Evolutionary conservation across 768 basidiomycete species (phyloP).

Genomic region (Nidularia pulvinata): DNA sequence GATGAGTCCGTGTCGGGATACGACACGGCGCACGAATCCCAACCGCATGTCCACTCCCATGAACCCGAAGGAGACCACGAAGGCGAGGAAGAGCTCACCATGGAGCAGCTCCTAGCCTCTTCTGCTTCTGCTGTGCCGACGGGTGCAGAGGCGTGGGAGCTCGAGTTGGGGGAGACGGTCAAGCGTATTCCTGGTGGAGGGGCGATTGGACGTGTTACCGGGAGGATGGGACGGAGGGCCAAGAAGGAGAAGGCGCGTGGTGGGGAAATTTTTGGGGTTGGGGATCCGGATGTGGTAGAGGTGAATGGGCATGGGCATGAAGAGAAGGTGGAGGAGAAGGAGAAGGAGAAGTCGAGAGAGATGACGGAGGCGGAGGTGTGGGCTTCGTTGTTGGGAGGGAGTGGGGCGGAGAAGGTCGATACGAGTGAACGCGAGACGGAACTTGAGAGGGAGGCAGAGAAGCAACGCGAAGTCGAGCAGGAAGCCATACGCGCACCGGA

Average conservation of each 20-base stretch:
- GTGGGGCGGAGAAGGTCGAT: no score
- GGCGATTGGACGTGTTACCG: background rate
- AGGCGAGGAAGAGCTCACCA: conserved; percentile 11
- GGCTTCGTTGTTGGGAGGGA: no score
- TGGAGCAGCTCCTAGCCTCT: conserved; percentile 14
- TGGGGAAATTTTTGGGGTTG: background rate
- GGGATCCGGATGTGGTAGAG: background rate
- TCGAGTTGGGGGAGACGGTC: conserved; percentile 24
- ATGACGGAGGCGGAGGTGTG: no score
- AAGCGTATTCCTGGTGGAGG: conserved; percentile 9
- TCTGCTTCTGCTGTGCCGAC: conserved; percentile 1
- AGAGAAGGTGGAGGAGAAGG: background rate
- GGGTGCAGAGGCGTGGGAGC: conserved; percentile 23
- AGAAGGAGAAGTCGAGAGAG: no score
- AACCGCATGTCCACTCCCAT: background rate
- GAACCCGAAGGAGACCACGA: background rate
- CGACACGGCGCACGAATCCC: background rate
- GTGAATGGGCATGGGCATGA: conserved; percentile 1
- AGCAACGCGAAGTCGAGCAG: no score
- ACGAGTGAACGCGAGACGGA: no score
- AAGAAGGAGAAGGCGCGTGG: background rate
- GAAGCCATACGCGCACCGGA: background rate
- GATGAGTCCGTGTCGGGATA: background rate
- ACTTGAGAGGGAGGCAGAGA: no score
- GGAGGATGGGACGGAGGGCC: background rate